These are phyloP conservation scores for Thermothielavioides terrestris DNA, from an alignment of 495 filamentous ascomycete genomes.

Conservation along the genomic window DNA sequence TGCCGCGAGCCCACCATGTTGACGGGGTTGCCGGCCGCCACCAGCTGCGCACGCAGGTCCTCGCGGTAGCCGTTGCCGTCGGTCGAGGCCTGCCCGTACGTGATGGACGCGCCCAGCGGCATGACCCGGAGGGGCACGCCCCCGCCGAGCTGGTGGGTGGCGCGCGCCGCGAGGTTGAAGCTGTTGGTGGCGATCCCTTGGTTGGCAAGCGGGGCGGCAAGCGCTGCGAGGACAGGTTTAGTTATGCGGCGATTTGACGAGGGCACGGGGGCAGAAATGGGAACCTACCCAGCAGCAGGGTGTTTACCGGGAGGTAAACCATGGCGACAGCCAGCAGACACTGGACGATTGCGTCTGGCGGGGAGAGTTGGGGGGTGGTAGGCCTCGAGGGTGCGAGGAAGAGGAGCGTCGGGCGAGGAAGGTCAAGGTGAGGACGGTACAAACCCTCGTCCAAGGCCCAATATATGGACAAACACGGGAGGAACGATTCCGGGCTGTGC, in stretches of 20 bases:
- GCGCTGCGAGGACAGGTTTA: constrained; percentile 8
- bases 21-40: constrained; percentile 16
- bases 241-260: not conserved
- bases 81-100: constrained; percentile 28
- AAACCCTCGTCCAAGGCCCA: too few species aligned
- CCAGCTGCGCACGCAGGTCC: constrained; percentile 21
- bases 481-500: too few species aligned
- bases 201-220: constrained; percentile 19
- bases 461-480: too few species aligned
- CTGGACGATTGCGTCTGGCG: too few species aligned
- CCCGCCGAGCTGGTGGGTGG: constrained; percentile 12
- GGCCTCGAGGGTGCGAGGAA: too few species aligned
- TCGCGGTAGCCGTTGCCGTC: constrained; percentile 34
- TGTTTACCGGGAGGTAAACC: too few species aligned
- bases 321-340: too few species aligned
- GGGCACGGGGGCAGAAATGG: not conserved
- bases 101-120: constrained; percentile 51
- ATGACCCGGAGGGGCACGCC: constrained; percentile 38
- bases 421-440: too few species aligned
- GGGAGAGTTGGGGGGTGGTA: too few species aligned
- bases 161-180: constrained; percentile 5
- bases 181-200: constrained; percentile 12
- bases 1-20: too few species aligned
- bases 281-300: constrained; percentile 6
- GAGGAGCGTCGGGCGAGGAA: too few species aligned